Evolutionary conservation across 2,329 filamentous ascomycete genomes (phyloP).

Genomic region (Aspergillus latus): DNA sequence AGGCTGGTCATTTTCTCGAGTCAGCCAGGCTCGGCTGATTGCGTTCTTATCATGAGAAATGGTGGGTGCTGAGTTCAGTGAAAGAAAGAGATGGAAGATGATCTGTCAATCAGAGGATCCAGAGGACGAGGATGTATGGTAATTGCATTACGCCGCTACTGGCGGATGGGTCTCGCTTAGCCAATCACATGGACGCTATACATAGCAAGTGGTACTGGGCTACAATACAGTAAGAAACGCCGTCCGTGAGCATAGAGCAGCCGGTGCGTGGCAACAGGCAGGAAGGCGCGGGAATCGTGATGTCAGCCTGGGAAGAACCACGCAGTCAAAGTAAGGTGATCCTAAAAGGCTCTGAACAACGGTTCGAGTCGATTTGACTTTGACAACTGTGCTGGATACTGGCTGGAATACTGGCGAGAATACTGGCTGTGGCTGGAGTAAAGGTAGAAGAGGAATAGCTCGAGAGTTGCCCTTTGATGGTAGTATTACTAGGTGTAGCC

Average conservation of each 20-base stretch:
- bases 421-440: too few species aligned
- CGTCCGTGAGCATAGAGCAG: not conserved
- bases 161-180: not conserved
- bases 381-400: too few species aligned
- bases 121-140: constrained; percentile 8
- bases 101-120: constrained; percentile 4
- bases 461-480: too few species aligned
- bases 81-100: not conserved
- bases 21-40: not conserved
- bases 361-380: too few species aligned
- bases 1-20: not conserved
- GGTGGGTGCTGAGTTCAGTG: not conserved
- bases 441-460: too few species aligned
- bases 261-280: not conserved
- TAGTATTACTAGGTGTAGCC: too few species aligned
- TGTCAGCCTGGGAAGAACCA: not conserved
- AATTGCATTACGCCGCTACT: not conserved
- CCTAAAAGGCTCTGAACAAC: too few species aligned
- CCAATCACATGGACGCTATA: not conserved
- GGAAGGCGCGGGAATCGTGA: not conserved
- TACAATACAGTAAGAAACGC: not conserved
- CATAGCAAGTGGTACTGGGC: not conserved
- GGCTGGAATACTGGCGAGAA: too few species aligned
- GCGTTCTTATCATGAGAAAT: not conserved
- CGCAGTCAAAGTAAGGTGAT: not conserved